These are phyloP conservation scores for Skeletonema grethae DNA, from an alignment of 108 stramenopile species.

Conservation along the genomic window DNA sequence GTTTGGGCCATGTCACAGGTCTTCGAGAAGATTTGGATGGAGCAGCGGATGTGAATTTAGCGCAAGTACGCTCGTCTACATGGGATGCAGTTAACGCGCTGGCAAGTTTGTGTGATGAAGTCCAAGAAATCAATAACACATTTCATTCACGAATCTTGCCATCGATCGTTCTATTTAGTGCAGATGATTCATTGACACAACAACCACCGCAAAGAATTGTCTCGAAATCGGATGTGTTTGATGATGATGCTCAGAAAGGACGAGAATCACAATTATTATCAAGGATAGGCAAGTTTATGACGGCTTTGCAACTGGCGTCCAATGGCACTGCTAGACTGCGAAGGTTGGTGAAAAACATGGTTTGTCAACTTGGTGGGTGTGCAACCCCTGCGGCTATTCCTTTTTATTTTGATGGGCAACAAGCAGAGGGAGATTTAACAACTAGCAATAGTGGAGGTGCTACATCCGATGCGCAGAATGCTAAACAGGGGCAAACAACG, in stretches of 20 bases:
- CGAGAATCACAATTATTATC: conserved; percentile 42
- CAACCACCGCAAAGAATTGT: not conserved
- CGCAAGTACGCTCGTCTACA: conserved; percentile 19
- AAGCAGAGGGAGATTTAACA: not conserved
- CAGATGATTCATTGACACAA: conserved; percentile 21
- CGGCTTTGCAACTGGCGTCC: conserved; percentile 45
- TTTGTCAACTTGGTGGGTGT: conserved; percentile 53
- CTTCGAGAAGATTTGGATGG: conserved; percentile 42
- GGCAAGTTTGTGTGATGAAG: conserved; percentile 54
- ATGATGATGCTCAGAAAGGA: conserved; percentile 28
- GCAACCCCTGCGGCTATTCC: conserved; percentile 30
- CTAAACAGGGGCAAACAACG: conserved; percentile 4
- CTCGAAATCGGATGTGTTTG: conserved; percentile 22
- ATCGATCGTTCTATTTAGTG: conserved; percentile 35
- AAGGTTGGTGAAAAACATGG: conserved; percentile 53
- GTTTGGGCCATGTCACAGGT: not conserved
- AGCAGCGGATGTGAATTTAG: not conserved
- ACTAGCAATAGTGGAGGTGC: conserved; percentile 2
- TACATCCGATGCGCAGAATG: conserved; percentile 5
- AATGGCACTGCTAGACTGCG: conserved; percentile 45
- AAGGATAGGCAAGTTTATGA: conserved; percentile 46
- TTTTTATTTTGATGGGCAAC: conserved; percentile 10
- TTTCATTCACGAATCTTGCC: conserved; percentile 27
- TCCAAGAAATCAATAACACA: conserved; percentile 34
- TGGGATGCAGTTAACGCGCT: conserved; percentile 55